Conservation (phyloP, 2,329 filamentous ascomycete genomes). For the Hymenoscyphus occultus region DNA sequence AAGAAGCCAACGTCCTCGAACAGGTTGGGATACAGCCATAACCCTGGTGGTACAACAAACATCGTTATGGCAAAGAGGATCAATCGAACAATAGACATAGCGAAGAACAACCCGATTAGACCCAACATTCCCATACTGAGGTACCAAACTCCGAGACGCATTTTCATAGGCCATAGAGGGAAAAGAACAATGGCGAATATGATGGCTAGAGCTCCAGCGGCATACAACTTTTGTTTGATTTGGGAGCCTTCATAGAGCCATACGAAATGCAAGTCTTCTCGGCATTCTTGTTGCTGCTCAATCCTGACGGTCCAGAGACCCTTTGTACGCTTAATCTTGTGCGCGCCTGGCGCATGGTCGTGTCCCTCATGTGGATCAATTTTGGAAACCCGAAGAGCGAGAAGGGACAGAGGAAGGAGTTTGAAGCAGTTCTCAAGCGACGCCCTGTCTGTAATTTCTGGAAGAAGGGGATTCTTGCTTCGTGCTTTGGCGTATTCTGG, state of each 20-base stretch:
- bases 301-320: slow-evolving; percentile 95
- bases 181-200: slow-evolving; percentile 93
- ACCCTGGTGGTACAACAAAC: slow-evolving; percentile 76
- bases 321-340: slow-evolving; percentile 86
- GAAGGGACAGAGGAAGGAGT: slow-evolving; percentile 87
- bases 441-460: slow-evolving; percentile 81
- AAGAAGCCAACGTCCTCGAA: slow-evolving; percentile 99
- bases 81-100: slow-evolving; percentile 94
- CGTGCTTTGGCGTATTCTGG: slow-evolving; percentile 86
- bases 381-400: slow-evolving; percentile 87
- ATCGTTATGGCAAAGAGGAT: slow-evolving; percentile 93
- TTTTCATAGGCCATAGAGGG: slow-evolving; percentile 88
- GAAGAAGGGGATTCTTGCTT: slow-evolving; percentile 85
- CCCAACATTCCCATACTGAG: slow-evolving; percentile 90
- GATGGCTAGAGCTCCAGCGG: slow-evolving; percentile 72
- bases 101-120: slow-evolving; percentile 88
- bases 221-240: slow-evolving; percentile 90
- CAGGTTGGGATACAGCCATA: slow-evolving; percentile 98
- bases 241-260: slow-evolving; percentile 96
- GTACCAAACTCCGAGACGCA: slow-evolving; percentile 96
- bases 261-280: slow-evolving; percentile 87
- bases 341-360: slow-evolving; percentile 57
- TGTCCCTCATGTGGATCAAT: slow-evolving; percentile 74
- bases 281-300: slow-evolving; percentile 89
- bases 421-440: slow-evolving; percentile 94